phyloP scores from a whole-genome alignment of 2,329 filamentous ascomycete genomes.

The Pseudogymnoascus sp. region DNA sequence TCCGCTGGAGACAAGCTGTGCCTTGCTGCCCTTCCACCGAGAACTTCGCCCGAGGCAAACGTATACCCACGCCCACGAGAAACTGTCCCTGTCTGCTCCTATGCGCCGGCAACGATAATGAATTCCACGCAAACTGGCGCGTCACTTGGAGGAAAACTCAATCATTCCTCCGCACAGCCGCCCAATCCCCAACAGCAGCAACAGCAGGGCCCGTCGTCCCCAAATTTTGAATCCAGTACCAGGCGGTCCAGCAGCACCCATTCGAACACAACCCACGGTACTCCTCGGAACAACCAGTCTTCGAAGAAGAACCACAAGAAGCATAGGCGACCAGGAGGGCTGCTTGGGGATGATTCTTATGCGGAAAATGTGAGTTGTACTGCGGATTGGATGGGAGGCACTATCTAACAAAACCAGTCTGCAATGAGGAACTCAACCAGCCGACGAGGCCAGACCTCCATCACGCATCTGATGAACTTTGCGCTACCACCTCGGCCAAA shows the following conservation, averaged over 20 bases:
- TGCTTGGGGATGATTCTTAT: constrained; percentile 69
- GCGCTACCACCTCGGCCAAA: constrained; percentile 67
- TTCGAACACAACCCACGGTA: constrained; percentile 19
- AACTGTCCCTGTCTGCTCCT: not conserved
- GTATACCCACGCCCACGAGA: not conserved
- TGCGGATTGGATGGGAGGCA: not conserved
- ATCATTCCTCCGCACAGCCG: constrained; percentile 23
- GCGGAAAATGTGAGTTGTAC: constrained; percentile 62
- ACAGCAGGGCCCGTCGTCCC: constrained; percentile 18
- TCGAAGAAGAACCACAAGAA: constrained; percentile 76
- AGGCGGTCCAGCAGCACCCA: constrained; percentile 14
- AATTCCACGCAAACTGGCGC: constrained; percentile 25
- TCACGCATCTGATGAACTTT: constrained; percentile 94
- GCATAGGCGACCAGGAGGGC: constrained; percentile 57
- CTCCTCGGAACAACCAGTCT: constrained; percentile 67
- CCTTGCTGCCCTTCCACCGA: not conserved
- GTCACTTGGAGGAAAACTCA: constrained; percentile 27
- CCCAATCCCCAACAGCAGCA: constrained; percentile 26
- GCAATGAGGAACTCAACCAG: constrained; percentile 56
- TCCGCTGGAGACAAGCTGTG: not conserved
- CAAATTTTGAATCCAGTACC: constrained; percentile 24
- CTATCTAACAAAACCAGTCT: constrained; percentile 22
- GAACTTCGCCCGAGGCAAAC: not conserved
- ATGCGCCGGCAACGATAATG: constrained; percentile 19
- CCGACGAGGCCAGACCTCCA: constrained; percentile 89